Evolutionary conservation across 768 basidiomycete genomes (phyloP), one percentile per base, ranked within the genome.

Genomic region (Podaxis rugospora): DNA sequence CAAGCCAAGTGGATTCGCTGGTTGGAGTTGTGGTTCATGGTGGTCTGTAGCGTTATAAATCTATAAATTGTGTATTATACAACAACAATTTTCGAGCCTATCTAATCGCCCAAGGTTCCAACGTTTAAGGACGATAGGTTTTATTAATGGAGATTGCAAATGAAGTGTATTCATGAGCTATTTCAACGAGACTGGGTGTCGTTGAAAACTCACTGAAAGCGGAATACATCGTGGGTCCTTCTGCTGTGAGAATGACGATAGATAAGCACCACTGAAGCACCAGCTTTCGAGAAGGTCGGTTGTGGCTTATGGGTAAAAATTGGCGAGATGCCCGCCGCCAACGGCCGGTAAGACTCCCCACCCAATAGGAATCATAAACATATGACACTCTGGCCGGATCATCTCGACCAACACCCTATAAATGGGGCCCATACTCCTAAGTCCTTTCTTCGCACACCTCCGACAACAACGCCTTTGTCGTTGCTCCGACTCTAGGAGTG

Each of bases 1-100:
- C 73, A 71, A 14, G 66, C 66, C 53, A 62, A 69, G 51, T 62
- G 72, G 52, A 66, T 74, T 27, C 76, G 80, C 40, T 89, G 85
- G 88, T 58, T 93, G 66, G 84, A 90, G 68, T 74, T 80, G 2
- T 96, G 94, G 94, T 83, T 93, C 49, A 78, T 91, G 78, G 76
- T 95, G 51, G 73, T 95, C 5, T 79, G 86, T 37, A 82, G 78
- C 49, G 81, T 88, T 18, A 78, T 94, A 5, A 80, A 88, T 70
- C 68, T 87, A 66, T 75, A 74, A 66, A 59, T 47, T 52, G 37
- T 54, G 68, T 60, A 28, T 39, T 57, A 16, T 55, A 39, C 40
- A 10, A 14, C 27, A 35, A 47, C 11, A 42, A 6, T 16, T 44
- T 16, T 44, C 42, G 18, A 44, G 42, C 4, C 32, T 32, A 32